A percentile compares a stretch with the other conserved stretches of the same genome.
Evolutionary conservation across 1,139 yeast genomes (phyloP).

Genomic region (Geotrichum carabidarum): DNA sequence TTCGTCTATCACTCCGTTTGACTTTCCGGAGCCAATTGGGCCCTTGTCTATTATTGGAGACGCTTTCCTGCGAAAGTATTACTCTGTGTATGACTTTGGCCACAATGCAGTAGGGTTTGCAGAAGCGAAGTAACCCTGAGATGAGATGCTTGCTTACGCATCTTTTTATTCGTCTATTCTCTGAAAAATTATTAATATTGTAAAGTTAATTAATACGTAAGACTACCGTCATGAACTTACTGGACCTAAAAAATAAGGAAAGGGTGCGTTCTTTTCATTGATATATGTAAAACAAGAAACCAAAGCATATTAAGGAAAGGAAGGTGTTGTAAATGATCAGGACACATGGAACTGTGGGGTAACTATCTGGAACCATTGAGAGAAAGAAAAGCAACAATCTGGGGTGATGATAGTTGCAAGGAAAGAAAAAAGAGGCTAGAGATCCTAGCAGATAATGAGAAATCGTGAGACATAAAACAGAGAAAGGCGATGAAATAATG

Average conservation of each 20-base stretch:
- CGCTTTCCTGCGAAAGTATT: slow-evolving; percentile 90
- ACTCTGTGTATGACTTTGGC: slow-evolving; percentile 87
- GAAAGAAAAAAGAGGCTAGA: slow-evolving; percentile 2
- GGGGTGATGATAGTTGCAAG: background rate
- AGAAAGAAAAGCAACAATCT: background rate
- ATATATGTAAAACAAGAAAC: slow-evolving; percentile 7
- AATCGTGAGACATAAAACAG: background rate
- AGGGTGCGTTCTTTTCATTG: background rate
- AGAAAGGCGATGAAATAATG: slow-evolving; percentile 6
- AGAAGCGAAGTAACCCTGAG: slow-evolving; percentile 43
- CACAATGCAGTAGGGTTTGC: slow-evolving; percentile 94
- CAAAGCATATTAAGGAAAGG: background rate
- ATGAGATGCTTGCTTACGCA: background rate
- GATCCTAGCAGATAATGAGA: background rate
- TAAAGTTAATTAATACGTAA: background rate
- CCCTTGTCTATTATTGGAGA: slow-evolving; percentile 95
- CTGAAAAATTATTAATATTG: background rate
- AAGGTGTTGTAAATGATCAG: slow-evolving; percentile 2
- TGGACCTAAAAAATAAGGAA: too few species aligned
- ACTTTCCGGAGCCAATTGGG: slow-evolving; percentile 94
- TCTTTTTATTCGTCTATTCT: background rate
- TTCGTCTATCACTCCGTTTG: slow-evolving; percentile 95
- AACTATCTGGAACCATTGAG: background rate
- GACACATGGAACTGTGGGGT: background rate
- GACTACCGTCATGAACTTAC: too few species aligned